Evolutionary conservation across 768 basidiomycete species (phyloP).

Genomic region (Tricholoma hemisulphureum): DNA sequence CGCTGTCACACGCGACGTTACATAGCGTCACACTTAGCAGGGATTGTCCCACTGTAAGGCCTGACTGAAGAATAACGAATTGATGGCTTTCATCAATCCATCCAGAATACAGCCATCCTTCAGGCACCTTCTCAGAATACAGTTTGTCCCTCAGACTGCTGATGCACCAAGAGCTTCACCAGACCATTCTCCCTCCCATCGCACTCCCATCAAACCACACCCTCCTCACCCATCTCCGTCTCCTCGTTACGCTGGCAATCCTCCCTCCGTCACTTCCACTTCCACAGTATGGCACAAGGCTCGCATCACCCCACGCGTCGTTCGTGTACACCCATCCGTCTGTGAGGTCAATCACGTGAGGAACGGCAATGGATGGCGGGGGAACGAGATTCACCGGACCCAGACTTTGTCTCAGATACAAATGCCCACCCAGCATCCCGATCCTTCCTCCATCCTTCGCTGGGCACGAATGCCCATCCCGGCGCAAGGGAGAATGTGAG

Average conservation of each 20-base stretch:
- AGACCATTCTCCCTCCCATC: not conserved
- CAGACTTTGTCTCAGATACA: conserved; percentile 32
- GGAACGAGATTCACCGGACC: conserved; percentile 10
- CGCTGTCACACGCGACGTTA: no score
- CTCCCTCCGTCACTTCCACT: conserved; percentile 38
- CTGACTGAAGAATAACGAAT: no score
- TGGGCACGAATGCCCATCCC: conserved; percentile 64
- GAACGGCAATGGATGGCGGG: not conserved
- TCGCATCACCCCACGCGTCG: conserved; percentile 66
- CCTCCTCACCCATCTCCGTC: conserved; percentile 68
- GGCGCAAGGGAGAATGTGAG: conserved; percentile 58
- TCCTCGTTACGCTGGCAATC: conserved; percentile 59
- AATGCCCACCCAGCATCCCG: conserved; percentile 53
- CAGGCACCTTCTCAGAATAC: no score
- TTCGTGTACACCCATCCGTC: conserved; percentile 85
- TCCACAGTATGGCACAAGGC: conserved; percentile 34
- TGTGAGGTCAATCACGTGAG: conserved; percentile 18
- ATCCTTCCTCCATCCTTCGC: conserved; percentile 78
- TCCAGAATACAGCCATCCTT: no score
- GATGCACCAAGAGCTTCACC: no score
- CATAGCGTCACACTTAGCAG: no score
- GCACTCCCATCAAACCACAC: conserved; percentile 51
- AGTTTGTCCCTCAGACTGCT: no score
- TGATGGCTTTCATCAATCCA: no score
- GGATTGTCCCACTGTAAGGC: no score